phyloP scores from a whole-genome alignment of 1,284 basidiomycete species.

The Fistulina hepatica region DNA sequence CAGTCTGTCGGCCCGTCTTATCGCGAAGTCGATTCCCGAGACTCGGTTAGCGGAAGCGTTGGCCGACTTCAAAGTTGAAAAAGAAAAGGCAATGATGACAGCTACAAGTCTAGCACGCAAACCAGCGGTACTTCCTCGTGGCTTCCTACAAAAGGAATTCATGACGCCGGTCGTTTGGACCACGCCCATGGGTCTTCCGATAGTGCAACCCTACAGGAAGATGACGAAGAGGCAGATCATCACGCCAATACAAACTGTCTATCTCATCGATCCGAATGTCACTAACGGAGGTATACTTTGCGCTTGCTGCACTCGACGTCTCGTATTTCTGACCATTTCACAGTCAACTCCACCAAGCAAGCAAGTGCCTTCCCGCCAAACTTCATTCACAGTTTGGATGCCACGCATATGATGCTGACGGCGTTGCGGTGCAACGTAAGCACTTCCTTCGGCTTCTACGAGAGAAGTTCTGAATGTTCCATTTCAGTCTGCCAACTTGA shows the following conservation, averaged over 20 bases:
- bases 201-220: slow-evolving; percentile 95
- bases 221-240: slow-evolving; percentile 71
- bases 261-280: slow-evolving; percentile 80
- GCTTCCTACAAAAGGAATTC: no score
- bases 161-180: slow-evolving; percentile 98
- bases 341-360: slow-evolving; percentile 82
- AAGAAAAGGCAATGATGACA: slow-evolving; percentile 9
- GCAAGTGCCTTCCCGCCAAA: slow-evolving; percentile 97
- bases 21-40: slow-evolving; percentile 79
- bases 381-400: slow-evolving; percentile 96
- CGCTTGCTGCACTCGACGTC: slow-evolving; percentile 1
- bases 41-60: slow-evolving; percentile 55
- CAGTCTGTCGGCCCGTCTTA: slow-evolving; percentile 70
- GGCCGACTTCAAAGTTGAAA: slow-evolving; percentile 19
- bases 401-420: slow-evolving; percentile 98
- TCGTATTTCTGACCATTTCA: slow-evolving; percentile 4
- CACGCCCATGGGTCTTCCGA: slow-evolving; percentile 85
- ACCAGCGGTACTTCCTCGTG: not conserved
- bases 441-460: slow-evolving; percentile 19
- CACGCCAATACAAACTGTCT: slow-evolving; percentile 87
- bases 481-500: slow-evolving; percentile 37
- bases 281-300: slow-evolving; percentile 51
- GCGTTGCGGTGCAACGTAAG: slow-evolving; percentile 84
- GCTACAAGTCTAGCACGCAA: slow-evolving; percentile 1
- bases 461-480: no score